These are phyloP conservation scores for Peronosclerospora sorghi DNA, from an alignment of 352 stramenopile species.

Conservation along the genomic window DNA sequence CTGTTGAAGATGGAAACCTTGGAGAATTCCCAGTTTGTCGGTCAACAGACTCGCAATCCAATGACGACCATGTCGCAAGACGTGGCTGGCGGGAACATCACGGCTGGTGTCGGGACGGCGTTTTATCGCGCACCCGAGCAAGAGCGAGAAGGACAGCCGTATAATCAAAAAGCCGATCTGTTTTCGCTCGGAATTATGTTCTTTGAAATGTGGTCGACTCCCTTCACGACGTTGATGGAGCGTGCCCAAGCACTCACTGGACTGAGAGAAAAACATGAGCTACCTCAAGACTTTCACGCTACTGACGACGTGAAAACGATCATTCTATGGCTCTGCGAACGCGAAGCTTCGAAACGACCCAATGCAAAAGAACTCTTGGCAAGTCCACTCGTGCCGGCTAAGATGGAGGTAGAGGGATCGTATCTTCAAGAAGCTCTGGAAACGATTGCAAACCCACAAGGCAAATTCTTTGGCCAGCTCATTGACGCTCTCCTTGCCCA, in stretches of 20 bases:
- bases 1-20: constrained; percentile 56
- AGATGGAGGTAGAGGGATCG: constrained; percentile 77
- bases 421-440: constrained; percentile 78
- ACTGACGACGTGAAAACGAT: constrained; percentile 85
- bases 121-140: constrained; percentile 94
- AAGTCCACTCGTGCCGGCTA: constrained; percentile 56
- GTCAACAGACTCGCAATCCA: constrained; percentile 17
- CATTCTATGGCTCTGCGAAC: constrained; percentile 78
- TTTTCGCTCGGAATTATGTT: constrained; percentile 92
- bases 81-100: constrained; percentile 72
- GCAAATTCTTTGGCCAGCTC: constrained; percentile 82
- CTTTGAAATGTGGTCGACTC: constrained; percentile 92
- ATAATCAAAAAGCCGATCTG: constrained; percentile 90
- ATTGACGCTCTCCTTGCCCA: constrained; percentile 71
- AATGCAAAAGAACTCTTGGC: constrained; percentile 60
- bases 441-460: constrained; percentile 81
- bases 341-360: constrained; percentile 51
- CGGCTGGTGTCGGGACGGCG: constrained; percentile 89
- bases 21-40: constrained; percentile 38
- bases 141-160: constrained; percentile 75
- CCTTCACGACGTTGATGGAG: constrained; percentile 88
- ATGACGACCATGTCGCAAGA: constrained; percentile 47
- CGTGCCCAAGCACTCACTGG: constrained; percentile 63
- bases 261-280: constrained; percentile 61
- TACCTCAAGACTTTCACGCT: constrained; percentile 35